A percentile compares a stretch with the other conserved stretches of the same genome.
phyloP scores from a whole-genome alignment of 2,329 filamentous ascomycete species.

The Thermothelomyces thermophilus region DNA sequence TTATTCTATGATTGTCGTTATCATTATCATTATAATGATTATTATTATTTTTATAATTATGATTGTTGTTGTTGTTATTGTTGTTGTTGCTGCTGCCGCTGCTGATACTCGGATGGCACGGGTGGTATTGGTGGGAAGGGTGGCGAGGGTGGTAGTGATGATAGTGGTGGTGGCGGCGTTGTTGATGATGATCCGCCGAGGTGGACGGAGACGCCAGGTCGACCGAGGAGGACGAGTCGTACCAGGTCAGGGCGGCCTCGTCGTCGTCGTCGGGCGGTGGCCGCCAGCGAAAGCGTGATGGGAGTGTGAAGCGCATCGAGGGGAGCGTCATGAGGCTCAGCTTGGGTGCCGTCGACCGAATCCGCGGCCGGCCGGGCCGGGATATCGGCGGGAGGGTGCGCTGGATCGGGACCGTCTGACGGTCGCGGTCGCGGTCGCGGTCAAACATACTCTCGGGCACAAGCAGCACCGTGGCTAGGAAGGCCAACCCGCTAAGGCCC shows the following conservation, averaged over 20 bases:
- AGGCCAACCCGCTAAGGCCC: constrained; percentile 25
- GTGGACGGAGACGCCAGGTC: too few relatives aligned
- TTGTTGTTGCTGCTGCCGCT: too few relatives aligned
- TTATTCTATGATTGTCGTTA: too few relatives aligned
- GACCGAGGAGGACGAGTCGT: constrained; percentile 13
- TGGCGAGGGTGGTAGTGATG: too few relatives aligned
- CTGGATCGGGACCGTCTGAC: constrained; percentile 18
- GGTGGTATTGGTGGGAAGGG: too few relatives aligned
- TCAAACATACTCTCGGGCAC: constrained; percentile 32
- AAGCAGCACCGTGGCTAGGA: constrained; percentile 27
- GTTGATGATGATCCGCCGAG: too few relatives aligned
- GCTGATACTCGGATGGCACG: too few relatives aligned
- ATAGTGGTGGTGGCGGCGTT: too few relatives aligned
- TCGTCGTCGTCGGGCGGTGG: neutral
- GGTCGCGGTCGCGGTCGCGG: too few relatives aligned
- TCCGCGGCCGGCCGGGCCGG: constrained; percentile 8
- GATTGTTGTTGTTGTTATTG: too few relatives aligned
- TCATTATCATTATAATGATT: too few relatives aligned
- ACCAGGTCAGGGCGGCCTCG: constrained; percentile 17
- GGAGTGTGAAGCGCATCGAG: constrained; percentile 20
- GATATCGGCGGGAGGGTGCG: constrained; percentile 10
- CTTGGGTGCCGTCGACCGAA: neutral
- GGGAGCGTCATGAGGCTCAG: constrained; percentile 20
- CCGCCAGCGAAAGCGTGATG: constrained; percentile 16
- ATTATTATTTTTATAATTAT: too few relatives aligned